Evolutionary conservation across 805 yeast species (phyloP).

Genomic region (Lipomyces yamadae): DNA sequence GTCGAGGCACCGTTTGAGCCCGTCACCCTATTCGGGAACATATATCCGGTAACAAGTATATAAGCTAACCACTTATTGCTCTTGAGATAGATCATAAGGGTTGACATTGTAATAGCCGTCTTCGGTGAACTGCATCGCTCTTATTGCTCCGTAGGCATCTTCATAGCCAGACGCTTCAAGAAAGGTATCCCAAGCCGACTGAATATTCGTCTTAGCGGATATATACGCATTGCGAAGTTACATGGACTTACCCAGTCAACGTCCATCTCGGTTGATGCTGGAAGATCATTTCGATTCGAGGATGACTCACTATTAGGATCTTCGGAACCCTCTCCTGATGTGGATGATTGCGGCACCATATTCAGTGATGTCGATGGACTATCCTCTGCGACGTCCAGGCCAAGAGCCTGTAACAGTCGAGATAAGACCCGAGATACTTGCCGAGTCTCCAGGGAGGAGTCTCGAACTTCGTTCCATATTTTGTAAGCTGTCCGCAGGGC

Average conservation of each 20-base stretch:
- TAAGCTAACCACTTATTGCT: background rate
- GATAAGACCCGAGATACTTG: no score
- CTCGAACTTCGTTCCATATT: no score
- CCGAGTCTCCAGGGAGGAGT: no score
- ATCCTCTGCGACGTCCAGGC: no score
- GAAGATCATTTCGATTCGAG: background rate
- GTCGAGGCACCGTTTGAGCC: no score
- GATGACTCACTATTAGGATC: background rate
- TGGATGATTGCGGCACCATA: background rate
- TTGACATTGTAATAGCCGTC: no score
- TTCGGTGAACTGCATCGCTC: no score
- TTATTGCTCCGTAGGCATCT: background rate
- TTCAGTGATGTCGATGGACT: no score
- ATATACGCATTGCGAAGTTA: background rate
- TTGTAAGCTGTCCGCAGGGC: no score
- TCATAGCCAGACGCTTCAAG: background rate
- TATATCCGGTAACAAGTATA: background rate
- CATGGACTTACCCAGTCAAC: background rate
- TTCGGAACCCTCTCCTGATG: background rate
- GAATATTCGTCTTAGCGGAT: background rate
- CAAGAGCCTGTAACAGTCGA: no score
- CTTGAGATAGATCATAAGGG: background rate
- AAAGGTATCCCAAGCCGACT: background rate
- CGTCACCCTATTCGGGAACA: no score
- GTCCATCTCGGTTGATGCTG: background rate